Conservation (phyloP, 495 filamentous ascomycete species). For the Hypoxylon trugodes region DNA sequence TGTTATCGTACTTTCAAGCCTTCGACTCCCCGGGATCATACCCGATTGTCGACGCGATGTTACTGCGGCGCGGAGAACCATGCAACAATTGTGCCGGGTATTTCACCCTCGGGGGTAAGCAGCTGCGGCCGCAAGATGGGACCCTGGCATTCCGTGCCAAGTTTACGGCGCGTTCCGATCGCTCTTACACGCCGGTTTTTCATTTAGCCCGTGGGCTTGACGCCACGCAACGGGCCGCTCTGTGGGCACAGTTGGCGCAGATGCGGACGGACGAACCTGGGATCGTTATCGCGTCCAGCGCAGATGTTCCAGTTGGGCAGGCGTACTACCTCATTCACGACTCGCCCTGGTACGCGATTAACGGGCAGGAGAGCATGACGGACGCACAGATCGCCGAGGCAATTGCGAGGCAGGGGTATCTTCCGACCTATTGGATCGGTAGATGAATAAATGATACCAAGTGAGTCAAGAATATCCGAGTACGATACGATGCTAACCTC, state of each 20-base stretch:
- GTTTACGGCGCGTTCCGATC: constrained; percentile 41
- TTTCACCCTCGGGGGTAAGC: constrained; percentile 41
- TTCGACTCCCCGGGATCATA: constrained; percentile 45
- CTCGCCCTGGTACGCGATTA: constrained; percentile 42
- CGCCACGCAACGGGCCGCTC: constrained; percentile 14
- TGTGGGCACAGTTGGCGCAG: constrained; percentile 38
- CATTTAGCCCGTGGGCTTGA: constrained; percentile 38
- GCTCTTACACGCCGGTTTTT: constrained; percentile 43
- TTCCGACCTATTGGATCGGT: constrained; percentile 43
- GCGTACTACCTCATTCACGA: constrained; percentile 41
- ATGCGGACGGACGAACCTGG: constrained; percentile 37
- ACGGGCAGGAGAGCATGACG: constrained; percentile 42
- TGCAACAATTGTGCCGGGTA: constrained; percentile 41
- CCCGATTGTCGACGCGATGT: constrained; percentile 42
- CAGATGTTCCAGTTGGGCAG: constrained; percentile 30
- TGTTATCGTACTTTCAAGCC: constrained; percentile 42
- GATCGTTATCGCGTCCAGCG: constrained; percentile 24
- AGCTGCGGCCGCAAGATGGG: constrained; percentile 37
- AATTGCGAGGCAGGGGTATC: constrained; percentile 33
- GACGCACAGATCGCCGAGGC: constrained; percentile 43
- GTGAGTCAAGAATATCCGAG: not conserved
- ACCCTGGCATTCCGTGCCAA: constrained; percentile 39
- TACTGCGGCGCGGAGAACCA: constrained; percentile 38
- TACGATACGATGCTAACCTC: no score
- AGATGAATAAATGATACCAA: constrained; percentile 13